A percentile compares a stretch with the other conserved stretches of the same genome.
phyloP scores from a whole-genome alignment of 2,329 filamentous ascomycete genomes.

The Hypoxylon sp. region DNA sequence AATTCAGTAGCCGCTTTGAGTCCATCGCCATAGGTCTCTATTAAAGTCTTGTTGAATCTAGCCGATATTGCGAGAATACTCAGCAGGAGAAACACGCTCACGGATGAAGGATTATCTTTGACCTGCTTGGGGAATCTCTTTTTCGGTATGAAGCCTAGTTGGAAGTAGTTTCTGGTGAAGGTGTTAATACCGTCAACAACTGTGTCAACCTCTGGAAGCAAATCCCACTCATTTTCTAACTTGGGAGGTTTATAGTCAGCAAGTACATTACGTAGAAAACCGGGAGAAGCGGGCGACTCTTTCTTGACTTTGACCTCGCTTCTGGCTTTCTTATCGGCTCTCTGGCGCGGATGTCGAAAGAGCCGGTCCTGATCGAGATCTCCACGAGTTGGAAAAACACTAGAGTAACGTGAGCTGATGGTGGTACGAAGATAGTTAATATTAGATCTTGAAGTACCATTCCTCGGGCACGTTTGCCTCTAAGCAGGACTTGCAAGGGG shows the following conservation, averaged over 20 bases:
- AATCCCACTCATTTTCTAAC: constrained; percentile 63
- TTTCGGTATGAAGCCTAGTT: constrained; percentile 72
- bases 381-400: constrained; percentile 67
- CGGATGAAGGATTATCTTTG: constrained; percentile 62
- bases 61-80: constrained; percentile 71
- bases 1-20: constrained; percentile 68
- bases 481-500: constrained; percentile 67
- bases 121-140: constrained; percentile 65
- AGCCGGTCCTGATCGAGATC: constrained; percentile 69
- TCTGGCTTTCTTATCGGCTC: constrained; percentile 63
- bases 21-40: constrained; percentile 65
- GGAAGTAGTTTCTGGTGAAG: constrained; percentile 71
- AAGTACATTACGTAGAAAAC: constrained; percentile 45
- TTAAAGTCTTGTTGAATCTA: constrained; percentile 66
- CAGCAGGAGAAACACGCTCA: constrained; percentile 69
- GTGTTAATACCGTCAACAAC: constrained; percentile 68
- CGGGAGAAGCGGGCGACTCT: constrained; percentile 46
- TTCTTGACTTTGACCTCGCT: constrained; percentile 50
- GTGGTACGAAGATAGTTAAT: constrained; percentile 5
- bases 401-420: constrained; percentile 48
- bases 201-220: constrained; percentile 64
- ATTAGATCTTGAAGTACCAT: constrained; percentile 60
- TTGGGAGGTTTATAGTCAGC: constrained; percentile 56
- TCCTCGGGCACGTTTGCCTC: constrained; percentile 66
- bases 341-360: constrained; percentile 69